These are phyloP conservation scores for Lasiosphaeria hispida DNA, from an alignment of 495 filamentous ascomycete species.

Conservation along the genomic window DNA sequence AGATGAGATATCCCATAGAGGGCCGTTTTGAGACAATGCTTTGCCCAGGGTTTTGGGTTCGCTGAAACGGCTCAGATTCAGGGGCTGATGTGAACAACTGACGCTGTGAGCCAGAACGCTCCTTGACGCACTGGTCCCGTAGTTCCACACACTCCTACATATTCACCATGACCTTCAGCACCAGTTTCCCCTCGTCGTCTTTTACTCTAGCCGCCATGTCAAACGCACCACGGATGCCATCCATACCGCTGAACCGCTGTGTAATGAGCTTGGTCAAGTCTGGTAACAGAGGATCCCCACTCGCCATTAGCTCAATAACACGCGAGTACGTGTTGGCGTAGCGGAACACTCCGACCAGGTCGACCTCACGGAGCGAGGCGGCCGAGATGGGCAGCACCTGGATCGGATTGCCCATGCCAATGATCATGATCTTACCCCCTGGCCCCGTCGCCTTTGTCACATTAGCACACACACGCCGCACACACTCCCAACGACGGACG, in stretches of 20 bases:
- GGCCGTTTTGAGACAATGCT: too few relatives aligned
- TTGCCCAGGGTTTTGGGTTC: too few relatives aligned
- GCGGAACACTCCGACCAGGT: constrained; percentile 86
- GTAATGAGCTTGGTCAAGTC: constrained; percentile 68
- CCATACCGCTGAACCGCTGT: constrained; percentile 55
- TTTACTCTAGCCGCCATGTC: constrained; percentile 52
- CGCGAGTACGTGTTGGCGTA: constrained; percentile 82
- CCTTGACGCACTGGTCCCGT: too few relatives aligned
- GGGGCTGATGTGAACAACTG: too few relatives aligned
- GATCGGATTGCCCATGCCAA: constrained; percentile 92
- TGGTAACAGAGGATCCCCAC: constrained; percentile 51
- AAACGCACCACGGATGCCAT: constrained; percentile 45
- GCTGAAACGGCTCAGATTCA: too few relatives aligned
- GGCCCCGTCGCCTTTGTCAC: constrained; percentile 57
- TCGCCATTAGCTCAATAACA: constrained; percentile 70
- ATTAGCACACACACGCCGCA: not conserved
- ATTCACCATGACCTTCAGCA: constrained; percentile 55
- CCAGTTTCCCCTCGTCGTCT: constrained; percentile 50
- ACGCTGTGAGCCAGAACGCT: too few relatives aligned
- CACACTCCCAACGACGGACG: not conserved
- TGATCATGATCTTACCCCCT: constrained; percentile 78
- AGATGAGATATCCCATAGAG: not conserved
- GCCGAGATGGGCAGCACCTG: constrained; percentile 84
- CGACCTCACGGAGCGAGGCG: constrained; percentile 85
- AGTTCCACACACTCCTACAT: constrained; percentile 25